These are phyloP conservation scores for Jackrogersella multiformis DNA, from an alignment of 495 filamentous ascomycete species.

Conservation along the genomic window DNA sequence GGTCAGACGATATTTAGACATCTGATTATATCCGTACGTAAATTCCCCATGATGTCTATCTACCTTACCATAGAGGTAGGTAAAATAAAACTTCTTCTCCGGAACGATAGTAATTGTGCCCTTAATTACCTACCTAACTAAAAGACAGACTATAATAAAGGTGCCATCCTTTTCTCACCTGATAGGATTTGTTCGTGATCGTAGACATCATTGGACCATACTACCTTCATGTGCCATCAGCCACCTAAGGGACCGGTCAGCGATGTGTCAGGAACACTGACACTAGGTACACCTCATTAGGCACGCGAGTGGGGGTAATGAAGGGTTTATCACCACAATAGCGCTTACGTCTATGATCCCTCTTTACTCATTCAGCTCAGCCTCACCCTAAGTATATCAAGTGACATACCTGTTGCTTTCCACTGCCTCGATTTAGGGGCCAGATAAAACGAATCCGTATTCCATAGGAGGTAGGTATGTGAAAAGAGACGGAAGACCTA, in stretches of 20 bases:
- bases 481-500: too few species aligned
- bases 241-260: slow-evolving; percentile 16
- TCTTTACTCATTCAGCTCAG: background rate
- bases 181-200: slow-evolving; percentile 14
- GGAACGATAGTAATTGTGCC: too few species aligned
- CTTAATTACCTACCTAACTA: too few species aligned
- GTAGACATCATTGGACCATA: slow-evolving; percentile 10
- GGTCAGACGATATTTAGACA: slow-evolving; percentile 2
- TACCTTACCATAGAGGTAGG: too few species aligned
- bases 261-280: slow-evolving; percentile 27
- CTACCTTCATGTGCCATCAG: slow-evolving; percentile 14
- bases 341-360: background rate
- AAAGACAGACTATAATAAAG: background rate
- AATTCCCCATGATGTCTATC: too few species aligned
- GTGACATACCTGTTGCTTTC: too few species aligned
- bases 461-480: too few species aligned
- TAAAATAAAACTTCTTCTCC: too few species aligned
- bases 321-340: background rate
- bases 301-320: slow-evolving; percentile 13
- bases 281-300: slow-evolving; percentile 22
- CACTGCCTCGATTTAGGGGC: too few species aligned
- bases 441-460: too few species aligned
- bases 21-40: slow-evolving; percentile 3
- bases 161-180: slow-evolving; percentile 18
- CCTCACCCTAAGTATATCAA: background rate